Evolutionary conservation across 2,329 filamentous ascomycete species (phyloP).

Genomic region (Lojkania enalia): DNA sequence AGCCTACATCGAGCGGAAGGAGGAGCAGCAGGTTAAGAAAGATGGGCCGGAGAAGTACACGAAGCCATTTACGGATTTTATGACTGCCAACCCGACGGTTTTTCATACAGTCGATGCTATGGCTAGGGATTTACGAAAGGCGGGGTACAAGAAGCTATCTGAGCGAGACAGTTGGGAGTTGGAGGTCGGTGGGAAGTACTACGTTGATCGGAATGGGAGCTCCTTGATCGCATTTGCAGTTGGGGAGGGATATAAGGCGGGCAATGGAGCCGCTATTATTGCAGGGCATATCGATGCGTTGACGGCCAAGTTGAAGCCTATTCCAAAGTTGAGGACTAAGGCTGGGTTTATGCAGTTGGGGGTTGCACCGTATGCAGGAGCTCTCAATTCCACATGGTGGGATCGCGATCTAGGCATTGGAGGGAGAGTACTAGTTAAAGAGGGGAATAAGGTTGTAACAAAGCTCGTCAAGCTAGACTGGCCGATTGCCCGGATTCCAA

Average conservation of each 20-base stretch:
- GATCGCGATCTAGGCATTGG: slow-evolving; percentile 91
- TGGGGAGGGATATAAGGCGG: slow-evolving; percentile 77
- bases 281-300: slow-evolving; percentile 93
- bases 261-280: slow-evolving; percentile 85
- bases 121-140: slow-evolving; percentile 68
- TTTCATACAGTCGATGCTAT: slow-evolving; percentile 88
- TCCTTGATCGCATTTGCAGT: slow-evolving; percentile 84
- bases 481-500: slow-evolving; percentile 89
- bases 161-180: slow-evolving; percentile 83
- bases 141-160: slow-evolving; percentile 78
- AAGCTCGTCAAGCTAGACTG: slow-evolving; percentile 90
- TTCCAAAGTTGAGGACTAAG: slow-evolving; percentile 80
- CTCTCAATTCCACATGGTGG: slow-evolving; percentile 90
- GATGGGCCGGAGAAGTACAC: slow-evolving; percentile 60
- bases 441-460: slow-evolving; percentile 75
- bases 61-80: slow-evolving; percentile 82
- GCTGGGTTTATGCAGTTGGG: slow-evolving; percentile 87
- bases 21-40: slow-evolving; percentile 17
- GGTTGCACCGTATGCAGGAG: slow-evolving; percentile 90
- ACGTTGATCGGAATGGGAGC: slow-evolving; percentile 80
- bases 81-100: slow-evolving; percentile 87
- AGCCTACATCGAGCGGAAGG: slow-evolving; percentile 6
- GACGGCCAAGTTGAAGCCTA: slow-evolving; percentile 86
- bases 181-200: slow-evolving; percentile 84
- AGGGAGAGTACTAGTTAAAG: slow-evolving; percentile 82